Evolutionary conservation across 1,284 basidiomycete genomes (phyloP).

Genomic region (Heliocybe sulcata): DNA sequence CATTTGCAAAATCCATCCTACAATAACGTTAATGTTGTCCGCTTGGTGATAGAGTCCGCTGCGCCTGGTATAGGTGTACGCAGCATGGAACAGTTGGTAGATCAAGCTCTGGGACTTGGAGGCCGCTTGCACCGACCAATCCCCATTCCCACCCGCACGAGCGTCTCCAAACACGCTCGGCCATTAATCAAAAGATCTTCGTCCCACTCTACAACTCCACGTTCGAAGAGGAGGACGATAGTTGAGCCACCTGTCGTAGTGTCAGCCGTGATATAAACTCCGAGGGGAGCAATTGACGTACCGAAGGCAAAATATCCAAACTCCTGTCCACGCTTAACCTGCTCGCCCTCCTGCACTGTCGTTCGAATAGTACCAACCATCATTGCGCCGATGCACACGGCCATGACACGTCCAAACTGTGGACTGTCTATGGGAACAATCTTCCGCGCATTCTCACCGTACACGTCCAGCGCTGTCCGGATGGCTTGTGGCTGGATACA

Average conservation of each 20-base stretch:
- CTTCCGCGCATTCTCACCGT: conserved; percentile 89
- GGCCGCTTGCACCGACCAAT: conserved; percentile 46
- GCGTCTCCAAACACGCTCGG: conserved; percentile 77
- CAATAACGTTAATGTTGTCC: too few relatives aligned
- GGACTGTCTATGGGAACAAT: conserved; percentile 85
- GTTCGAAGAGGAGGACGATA: conserved; percentile 83
- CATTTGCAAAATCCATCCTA: too few relatives aligned
- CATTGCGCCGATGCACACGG: conserved; percentile 88
- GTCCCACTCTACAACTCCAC: conserved; percentile 80
- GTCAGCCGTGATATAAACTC: not conserved
- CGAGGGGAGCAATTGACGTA: conserved; percentile 26
- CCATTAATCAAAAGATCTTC: conserved; percentile 86
- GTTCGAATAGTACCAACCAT: conserved; percentile 90
- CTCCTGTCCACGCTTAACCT: conserved; percentile 79
- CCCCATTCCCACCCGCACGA: conserved; percentile 84
- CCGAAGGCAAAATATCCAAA: conserved; percentile 94
- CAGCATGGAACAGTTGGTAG: too few relatives aligned
- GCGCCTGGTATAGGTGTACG: too few relatives aligned
- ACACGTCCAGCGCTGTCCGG: conserved; percentile 82
- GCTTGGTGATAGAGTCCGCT: too few relatives aligned
- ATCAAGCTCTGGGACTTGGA: not conserved
- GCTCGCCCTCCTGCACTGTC: conserved; percentile 79
- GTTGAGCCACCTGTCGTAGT: conserved; percentile 76
- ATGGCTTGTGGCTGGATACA: conserved; percentile 68
- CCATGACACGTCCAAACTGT: conserved; percentile 85